phyloP scores from a whole-genome alignment of 495 filamentous ascomycete genomes.

The Aspergillus saccharolyticus region DNA sequence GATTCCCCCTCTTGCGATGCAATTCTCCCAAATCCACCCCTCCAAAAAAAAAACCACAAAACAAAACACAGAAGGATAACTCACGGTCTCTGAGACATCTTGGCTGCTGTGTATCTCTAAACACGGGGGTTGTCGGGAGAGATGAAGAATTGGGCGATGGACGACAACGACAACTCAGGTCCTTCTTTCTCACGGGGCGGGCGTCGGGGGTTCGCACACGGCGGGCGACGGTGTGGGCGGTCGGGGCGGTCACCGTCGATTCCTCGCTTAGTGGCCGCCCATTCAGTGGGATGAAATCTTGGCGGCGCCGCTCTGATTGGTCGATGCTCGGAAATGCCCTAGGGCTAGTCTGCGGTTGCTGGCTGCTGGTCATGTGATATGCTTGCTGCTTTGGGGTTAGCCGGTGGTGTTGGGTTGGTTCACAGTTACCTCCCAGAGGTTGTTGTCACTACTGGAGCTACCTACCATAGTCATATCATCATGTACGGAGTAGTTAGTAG shows the following conservation, averaged over 20 bases:
- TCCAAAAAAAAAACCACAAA: no score
- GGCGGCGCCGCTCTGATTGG: slow-evolving; percentile 26
- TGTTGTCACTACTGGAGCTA: no score
- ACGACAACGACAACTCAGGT: slow-evolving; percentile 30
- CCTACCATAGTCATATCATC: no score
- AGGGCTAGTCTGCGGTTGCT: slow-evolving; percentile 26
- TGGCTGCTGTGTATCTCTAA: slow-evolving; percentile 41
- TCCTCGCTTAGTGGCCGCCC: slow-evolving; percentile 46
- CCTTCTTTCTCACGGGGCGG: slow-evolving; percentile 10
- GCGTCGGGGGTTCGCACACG: slow-evolving; percentile 18
- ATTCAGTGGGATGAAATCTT: slow-evolving; percentile 40
- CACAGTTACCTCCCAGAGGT: no score
- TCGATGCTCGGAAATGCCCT: slow-evolving; percentile 28
- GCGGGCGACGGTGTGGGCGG: slow-evolving; percentile 11
- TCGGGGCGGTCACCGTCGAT: slow-evolving; percentile 28
- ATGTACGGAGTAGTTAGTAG: no score
- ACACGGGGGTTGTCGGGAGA: slow-evolving; percentile 26
- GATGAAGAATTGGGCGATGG: slow-evolving; percentile 35
- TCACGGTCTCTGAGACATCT: slow-evolving; percentile 56
- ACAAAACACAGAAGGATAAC: slow-evolving; percentile 17
- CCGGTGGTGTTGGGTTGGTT: not conserved
- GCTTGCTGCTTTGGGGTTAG: not conserved
- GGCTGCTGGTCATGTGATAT: not conserved
- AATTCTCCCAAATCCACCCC: no score
- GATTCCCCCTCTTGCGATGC: no score